Conservation (phyloP, 2,329 filamentous ascomycete species). For the Paecilomyces variotii region DNA sequence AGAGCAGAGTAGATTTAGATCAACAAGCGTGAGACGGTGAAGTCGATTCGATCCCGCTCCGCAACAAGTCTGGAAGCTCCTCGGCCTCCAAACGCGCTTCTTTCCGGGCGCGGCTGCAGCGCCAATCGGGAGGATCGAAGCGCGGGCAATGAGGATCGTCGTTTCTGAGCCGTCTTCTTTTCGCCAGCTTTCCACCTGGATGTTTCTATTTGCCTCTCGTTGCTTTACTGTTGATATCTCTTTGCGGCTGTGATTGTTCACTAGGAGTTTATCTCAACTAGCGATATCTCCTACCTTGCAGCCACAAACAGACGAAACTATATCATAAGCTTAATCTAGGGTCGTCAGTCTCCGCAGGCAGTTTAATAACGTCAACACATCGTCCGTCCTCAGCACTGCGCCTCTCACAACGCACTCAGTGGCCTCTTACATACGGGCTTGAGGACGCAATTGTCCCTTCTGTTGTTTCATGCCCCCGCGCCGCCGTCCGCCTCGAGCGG, state of each 20-base stretch:
- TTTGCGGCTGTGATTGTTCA: not conserved
- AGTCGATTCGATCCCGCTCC: not conserved
- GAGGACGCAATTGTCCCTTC: not conserved
- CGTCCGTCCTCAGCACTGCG: not conserved
- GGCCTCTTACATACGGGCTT: not conserved
- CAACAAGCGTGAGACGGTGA: not conserved
- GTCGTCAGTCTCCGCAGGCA: not conserved
- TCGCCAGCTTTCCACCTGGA: not conserved
- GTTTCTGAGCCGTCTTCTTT: not conserved
- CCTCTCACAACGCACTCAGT: constrained; percentile 1
- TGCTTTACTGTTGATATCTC: not conserved
- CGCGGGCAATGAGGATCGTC: not conserved
- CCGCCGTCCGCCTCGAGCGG: constrained; percentile 56
- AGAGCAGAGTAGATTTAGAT: not conserved
- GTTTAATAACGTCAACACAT: not conserved
- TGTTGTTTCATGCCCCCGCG: constrained; percentile 32
- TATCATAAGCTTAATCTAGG: not conserved
- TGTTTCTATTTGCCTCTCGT: not conserved
- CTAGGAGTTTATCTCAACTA: not conserved
- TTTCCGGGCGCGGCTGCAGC: not conserved
- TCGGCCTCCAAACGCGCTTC: not conserved
- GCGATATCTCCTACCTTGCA: not conserved
- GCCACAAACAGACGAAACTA: not conserved
- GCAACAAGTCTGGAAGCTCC: not conserved
- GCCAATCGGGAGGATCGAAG: not conserved